Conservation (phyloP, 2,329 filamentous ascomycete species). For the Tolypocladium tundrense region DNA sequence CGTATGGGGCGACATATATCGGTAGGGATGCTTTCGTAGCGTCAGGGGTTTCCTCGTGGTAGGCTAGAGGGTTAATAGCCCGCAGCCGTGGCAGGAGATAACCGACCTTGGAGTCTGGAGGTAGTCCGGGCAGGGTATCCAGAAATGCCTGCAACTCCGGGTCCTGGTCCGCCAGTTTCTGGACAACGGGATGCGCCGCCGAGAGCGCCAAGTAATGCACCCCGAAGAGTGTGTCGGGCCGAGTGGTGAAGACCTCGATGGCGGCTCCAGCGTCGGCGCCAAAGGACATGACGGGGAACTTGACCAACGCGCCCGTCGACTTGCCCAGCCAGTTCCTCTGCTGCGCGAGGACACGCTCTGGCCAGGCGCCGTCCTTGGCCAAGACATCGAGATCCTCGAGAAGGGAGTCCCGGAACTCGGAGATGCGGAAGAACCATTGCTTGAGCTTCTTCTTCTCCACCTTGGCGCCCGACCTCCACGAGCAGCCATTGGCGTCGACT, state of each 20-base stretch:
- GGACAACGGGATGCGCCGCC: slow-evolving; percentile 59
- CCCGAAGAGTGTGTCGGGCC: slow-evolving; percentile 78
- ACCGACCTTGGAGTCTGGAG: slow-evolving; percentile 51
- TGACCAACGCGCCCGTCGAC: slow-evolving; percentile 61
- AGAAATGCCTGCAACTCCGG: slow-evolving; percentile 57
- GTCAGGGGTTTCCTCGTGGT: slow-evolving; percentile 39
- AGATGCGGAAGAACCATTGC: slow-evolving; percentile 88
- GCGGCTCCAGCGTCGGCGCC: slow-evolving; percentile 29
- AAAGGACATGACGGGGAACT: slow-evolving; percentile 50
- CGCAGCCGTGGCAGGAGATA: slow-evolving; percentile 53
- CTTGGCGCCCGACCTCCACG: slow-evolving; percentile 79
- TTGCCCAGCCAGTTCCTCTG: slow-evolving; percentile 84
- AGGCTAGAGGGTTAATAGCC: slow-evolving; percentile 56
- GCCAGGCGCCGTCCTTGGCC: slow-evolving; percentile 58
- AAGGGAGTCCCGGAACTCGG: slow-evolving; percentile 62
- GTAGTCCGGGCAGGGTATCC: slow-evolving; percentile 45
- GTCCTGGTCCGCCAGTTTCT: slow-evolving; percentile 47
- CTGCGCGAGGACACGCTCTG: slow-evolving; percentile 71
- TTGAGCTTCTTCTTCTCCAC: slow-evolving; percentile 70
- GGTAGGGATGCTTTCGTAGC: slow-evolving; percentile 50
- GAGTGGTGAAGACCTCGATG: slow-evolving; percentile 72
- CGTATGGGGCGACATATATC: slow-evolving; percentile 75
- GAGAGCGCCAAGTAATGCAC: slow-evolving; percentile 79
- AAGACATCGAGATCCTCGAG: slow-evolving; percentile 61
- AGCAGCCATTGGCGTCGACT: slow-evolving; percentile 75